Evolutionary conservation across 305 asterid species (phyloP).

Genomic region (Fraxinus paxiana): DNA sequence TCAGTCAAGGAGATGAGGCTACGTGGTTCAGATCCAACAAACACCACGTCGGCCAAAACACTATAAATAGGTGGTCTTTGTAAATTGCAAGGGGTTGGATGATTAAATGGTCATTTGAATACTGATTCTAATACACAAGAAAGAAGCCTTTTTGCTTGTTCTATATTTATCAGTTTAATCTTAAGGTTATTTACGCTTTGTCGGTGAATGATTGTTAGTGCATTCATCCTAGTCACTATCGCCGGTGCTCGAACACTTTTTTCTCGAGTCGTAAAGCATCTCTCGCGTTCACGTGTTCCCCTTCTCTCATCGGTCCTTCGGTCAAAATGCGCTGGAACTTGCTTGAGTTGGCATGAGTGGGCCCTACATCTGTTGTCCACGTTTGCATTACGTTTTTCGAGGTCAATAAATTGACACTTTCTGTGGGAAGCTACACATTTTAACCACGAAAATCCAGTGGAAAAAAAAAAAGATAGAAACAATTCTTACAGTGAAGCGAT

Average conservation of each 20-base stretch:
- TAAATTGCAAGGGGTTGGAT: background rate
- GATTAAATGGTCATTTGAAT: background rate
- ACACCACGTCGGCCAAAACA: background rate
- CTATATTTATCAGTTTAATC: background rate
- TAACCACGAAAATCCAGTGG: background rate
- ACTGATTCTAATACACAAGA: background rate
- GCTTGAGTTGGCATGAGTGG: background rate
- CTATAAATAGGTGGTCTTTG: background rate
- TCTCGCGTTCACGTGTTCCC: background rate
- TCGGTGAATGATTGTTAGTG: background rate
- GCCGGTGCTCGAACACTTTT: background rate
- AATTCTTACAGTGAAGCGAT: background rate
- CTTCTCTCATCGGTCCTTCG: background rate
- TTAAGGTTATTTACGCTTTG: background rate
- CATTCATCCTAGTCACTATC: background rate
- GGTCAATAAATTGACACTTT: background rate
- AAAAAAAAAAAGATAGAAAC: background rate
- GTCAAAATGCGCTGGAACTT: background rate
- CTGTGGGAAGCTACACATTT: no score
- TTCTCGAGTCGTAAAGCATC: background rate
- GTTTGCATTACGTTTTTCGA: background rate
- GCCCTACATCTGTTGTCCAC: background rate
- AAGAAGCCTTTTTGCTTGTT: background rate
- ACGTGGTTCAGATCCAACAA: no score
- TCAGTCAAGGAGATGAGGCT: no score